These are phyloP conservation scores for Chaetomiaceae sp. DNA, from an alignment of 2,329 filamentous ascomycete genomes.

Conservation along the genomic window DNA sequence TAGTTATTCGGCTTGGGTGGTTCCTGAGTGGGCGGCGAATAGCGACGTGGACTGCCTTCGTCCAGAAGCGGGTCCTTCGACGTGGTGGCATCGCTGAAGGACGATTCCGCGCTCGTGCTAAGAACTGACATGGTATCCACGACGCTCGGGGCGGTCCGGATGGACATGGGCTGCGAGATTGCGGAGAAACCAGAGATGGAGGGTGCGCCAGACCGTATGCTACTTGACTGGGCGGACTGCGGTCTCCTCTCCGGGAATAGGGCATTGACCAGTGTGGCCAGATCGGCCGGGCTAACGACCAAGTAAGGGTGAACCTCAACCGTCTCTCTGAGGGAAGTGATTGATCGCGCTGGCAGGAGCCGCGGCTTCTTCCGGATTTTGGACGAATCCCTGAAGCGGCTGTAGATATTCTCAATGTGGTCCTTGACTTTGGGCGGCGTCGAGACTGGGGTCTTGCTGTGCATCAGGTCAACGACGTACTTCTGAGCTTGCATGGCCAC, in stretches of 20 bases:
- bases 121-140: slow-evolving; percentile 64
- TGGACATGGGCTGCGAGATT: slow-evolving; percentile 62
- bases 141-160: slow-evolving; percentile 48
- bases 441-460: slow-evolving; percentile 60
- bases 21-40: slow-evolving; percentile 47
- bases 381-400: slow-evolving; percentile 51
- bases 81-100: slow-evolving; percentile 62
- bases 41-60: slow-evolving; percentile 47
- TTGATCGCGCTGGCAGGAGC: slow-evolving; percentile 63
- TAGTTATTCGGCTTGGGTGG: slow-evolving; percentile 44
- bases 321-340: slow-evolving; percentile 69
- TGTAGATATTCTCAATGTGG: slow-evolving; percentile 67
- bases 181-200: slow-evolving; percentile 62
- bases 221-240: slow-evolving; percentile 55
- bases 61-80: slow-evolving; percentile 60
- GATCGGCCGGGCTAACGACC: slow-evolving; percentile 71
- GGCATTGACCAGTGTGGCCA: slow-evolving; percentile 73
- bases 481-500: slow-evolving; percentile 75
- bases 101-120: slow-evolving; percentile 66
- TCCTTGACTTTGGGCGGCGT: slow-evolving; percentile 57
- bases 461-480: slow-evolving; percentile 69
- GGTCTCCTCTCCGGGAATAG: slow-evolving; percentile 72
- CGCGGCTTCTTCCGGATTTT: slow-evolving; percentile 47
- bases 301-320: slow-evolving; percentile 73
- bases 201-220: slow-evolving; percentile 59